phyloP scores from a whole-genome alignment of 2,329 filamentous ascomycete genomes.

The Nakataea oryzae region DNA sequence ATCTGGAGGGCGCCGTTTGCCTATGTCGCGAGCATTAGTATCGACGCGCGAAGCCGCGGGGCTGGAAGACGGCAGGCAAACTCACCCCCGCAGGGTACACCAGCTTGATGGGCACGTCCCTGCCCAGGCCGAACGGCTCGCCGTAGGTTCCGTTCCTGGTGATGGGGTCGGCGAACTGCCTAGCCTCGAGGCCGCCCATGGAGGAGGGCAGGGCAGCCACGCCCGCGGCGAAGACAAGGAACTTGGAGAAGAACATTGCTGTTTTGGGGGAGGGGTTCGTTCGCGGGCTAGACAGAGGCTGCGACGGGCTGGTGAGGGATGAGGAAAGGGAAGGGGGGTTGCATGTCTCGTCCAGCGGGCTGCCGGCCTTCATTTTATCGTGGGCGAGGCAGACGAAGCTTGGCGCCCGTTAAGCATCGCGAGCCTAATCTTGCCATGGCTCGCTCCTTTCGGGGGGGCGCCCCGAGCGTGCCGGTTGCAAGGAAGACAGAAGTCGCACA shows the following conservation, averaged over 20 bases:
- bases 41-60: not conserved
- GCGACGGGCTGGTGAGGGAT: too few relatives aligned
- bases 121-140: not conserved
- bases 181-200: not conserved
- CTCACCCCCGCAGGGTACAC: not conserved
- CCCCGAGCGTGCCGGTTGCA: too few relatives aligned
- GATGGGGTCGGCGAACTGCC: not conserved
- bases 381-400: not conserved
- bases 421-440: too few relatives aligned
- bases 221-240: not conserved
- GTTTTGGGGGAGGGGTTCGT: not conserved
- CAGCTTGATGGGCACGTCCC: not conserved
- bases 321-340: too few relatives aligned
- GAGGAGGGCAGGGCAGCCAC: not conserved
- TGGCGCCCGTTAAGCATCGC: not conserved
- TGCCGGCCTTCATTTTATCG: not conserved
- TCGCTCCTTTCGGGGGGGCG: too few relatives aligned
- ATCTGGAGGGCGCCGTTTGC: slow-evolving; percentile 2
- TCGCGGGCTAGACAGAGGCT: too few relatives aligned
- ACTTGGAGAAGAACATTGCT: not conserved
- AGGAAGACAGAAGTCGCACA: too few relatives aligned
- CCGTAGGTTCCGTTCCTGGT: not conserved
- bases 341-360: too few relatives aligned
- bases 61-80: not conserved
- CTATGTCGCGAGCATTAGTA: not conserved